Base-by-base conservation (phyloP, 2,329 filamentous ascomycete genomes). In the Penicillium sp. region DNA sequence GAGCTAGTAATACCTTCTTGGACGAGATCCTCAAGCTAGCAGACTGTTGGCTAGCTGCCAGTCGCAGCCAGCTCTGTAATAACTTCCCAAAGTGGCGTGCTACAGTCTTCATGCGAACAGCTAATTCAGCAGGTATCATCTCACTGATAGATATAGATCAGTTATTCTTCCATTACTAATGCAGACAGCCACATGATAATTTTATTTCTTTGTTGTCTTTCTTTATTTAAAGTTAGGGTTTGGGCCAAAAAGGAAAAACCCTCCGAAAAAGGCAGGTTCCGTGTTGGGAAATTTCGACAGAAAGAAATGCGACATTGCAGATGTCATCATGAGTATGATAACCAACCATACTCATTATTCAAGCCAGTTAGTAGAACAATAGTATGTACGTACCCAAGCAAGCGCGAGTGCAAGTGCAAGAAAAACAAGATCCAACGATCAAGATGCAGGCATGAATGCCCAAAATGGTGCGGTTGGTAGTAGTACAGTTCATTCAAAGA, bases 361-460 rank as follows among this genome's bases (percentile, higher is more conserved):
- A n/a, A n/a, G n/a, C 28, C 16, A 35, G 30, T 16, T 14, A 14
- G 30, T 35, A 16, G 12, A 16, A 16, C 6, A 11, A 30, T 35
- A 35, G 30, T 35, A 35, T 14, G 30, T 16, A 35, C 30, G 30
- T 16, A 35, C 12, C 30, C 30, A 35, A 16, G 11, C 30, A 35
- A 16, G 11, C 30, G 14, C 30, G 16, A 16, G 12, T 35, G n/a
- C 7, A 28, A 42, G 20, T 4, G 16, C 35, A 11, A 49, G 45
- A 53, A 48, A 54, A 52, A 51, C 57, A 57, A 49, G 42, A 47
- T 56, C 49, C 59, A 61, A 56, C 54, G 59, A 59, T 55, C 56
- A 23, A 51, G 60, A 65, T 68, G 68, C 69, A 73, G 65, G 72
- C 65, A 72, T 72, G 67, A 69, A 67, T 75, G 73, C 73, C 72